Conservation (phyloP, 2,329 filamentous ascomycete species). For the Fusarium phyllophilum region DNA sequence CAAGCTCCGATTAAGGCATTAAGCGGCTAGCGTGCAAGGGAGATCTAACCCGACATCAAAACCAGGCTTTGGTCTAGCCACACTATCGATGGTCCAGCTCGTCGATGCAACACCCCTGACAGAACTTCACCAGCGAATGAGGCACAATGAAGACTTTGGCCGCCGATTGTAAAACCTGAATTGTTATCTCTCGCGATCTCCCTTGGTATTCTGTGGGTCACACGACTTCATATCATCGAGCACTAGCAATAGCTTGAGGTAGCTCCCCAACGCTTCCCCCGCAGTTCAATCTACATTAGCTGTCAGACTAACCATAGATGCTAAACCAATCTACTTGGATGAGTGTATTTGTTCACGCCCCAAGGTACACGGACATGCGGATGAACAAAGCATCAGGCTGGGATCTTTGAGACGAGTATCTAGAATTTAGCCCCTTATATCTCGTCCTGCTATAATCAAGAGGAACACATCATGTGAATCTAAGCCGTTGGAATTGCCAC, state of each 20-base stretch:
- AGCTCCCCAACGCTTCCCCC: not conserved
- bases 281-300: not conserved
- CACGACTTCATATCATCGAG: not conserved
- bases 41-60: not conserved
- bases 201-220: not conserved
- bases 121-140: not conserved
- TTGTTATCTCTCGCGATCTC: too few relatives aligned
- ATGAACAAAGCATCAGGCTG: not conserved
- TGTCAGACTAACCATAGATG: not conserved
- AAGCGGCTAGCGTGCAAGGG: not conserved
- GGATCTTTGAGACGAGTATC: not conserved
- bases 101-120: not conserved
- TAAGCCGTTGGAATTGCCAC: too few relatives aligned
- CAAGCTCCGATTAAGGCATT: not conserved
- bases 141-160: not conserved
- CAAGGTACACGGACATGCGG: rapidly evolving
- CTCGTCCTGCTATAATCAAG: too few relatives aligned
- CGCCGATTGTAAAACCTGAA: not conserved
- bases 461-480: too few relatives aligned
- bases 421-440: too few relatives aligned
- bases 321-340: not conserved
- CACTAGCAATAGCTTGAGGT: not conserved
- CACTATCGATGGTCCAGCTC: not conserved
- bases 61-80: not conserved
- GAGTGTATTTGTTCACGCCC: not conserved